Evolutionary conservation across 2,329 filamentous ascomycete species (phyloP), one percentile per base, ranked within the genome.

Genomic region (Leptographium procerum): DNA sequence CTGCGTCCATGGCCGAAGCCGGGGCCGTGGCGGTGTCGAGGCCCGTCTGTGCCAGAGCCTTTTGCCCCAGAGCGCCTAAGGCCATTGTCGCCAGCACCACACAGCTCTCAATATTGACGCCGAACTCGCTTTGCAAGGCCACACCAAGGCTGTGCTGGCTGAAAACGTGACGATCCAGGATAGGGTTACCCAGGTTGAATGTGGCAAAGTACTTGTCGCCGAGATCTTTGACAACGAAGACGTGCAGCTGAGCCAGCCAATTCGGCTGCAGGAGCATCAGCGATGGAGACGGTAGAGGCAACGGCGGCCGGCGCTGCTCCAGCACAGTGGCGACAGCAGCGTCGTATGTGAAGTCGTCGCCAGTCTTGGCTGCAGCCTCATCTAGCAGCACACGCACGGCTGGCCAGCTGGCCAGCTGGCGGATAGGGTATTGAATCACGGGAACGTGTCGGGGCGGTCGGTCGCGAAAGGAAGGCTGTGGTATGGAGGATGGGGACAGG

Each of bases 161-260:
- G 64, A 78, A 81, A 57, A 77, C 73, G 22, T 72, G 72, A 59
- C 77, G 76, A 61, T 81, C 78, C 56, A 81, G 72, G 26, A 79
- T 73, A 0, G 78, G 78, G 19, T 74, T 79, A 31, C 72, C 77
- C 0, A 76, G 76, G 62, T 80, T 77, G 62, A 80, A 80, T 0
- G 78, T 77, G n/a, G 74, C 70, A 64, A 81, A 81, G 60, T 78
- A 81, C 0, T 75, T 75, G 66, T 79, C 75, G 10, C 75, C 73
- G n/a, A 81, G 69, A 0, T 76, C 76, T 61, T 77, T 78, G 57
- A 80, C 71, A 47, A 76, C 71, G 0, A 75, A 72, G 34, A 79
- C 65, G 10, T 75, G 75, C 3, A 81, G 69, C 4, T 68, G 67
- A 52, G 77, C 72, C 36, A 80, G 64, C 77, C 77, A 80, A 29